A percentile compares a stretch with the other conserved stretches of the same genome.
These are phyloP conservation scores for Zasmidium citrigriseum DNA, from an alignment of 2,329 filamentous ascomycete species.

Conservation along the genomic window DNA sequence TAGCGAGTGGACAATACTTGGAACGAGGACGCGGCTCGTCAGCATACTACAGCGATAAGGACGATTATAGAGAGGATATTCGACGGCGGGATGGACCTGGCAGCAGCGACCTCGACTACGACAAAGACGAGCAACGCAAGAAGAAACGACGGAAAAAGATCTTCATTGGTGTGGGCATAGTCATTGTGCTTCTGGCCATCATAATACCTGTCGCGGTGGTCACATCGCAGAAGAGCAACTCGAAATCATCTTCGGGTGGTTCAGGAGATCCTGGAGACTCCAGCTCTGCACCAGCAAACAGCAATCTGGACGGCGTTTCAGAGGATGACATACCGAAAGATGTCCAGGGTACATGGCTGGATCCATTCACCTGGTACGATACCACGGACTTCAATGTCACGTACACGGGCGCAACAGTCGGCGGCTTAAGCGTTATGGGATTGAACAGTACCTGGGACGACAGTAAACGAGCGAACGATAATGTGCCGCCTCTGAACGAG, in stretches of 20 bases:
- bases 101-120: constrained; percentile 38
- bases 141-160: constrained; percentile 58
- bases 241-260: constrained; percentile 8
- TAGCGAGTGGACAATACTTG: constrained; percentile 49
- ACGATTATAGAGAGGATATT: constrained; percentile 42
- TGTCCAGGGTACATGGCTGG: constrained; percentile 74
- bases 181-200: constrained; percentile 46
- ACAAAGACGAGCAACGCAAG: constrained; percentile 42
- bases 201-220: constrained; percentile 51
- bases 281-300: constrained; percentile 42
- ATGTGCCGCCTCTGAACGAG: constrained; percentile 76
- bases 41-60: constrained; percentile 41
- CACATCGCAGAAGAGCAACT: constrained; percentile 44
- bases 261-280: constrained; percentile 21
- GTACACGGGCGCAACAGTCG: constrained; percentile 82
- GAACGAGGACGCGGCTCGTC: constrained; percentile 39
- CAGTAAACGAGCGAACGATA: constrained; percentile 71
- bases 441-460: constrained; percentile 86
- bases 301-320: constrained; percentile 47
- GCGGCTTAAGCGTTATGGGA: constrained; percentile 88
- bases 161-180: constrained; percentile 40
- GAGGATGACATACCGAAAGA: constrained; percentile 50
- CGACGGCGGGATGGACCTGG: constrained; percentile 42
- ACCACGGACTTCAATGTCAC: constrained; percentile 92
- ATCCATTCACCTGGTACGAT: constrained; percentile 90